Base-by-base conservation (phyloP, 257 asterid species). In the Solanum chiquidenum region DNA sequence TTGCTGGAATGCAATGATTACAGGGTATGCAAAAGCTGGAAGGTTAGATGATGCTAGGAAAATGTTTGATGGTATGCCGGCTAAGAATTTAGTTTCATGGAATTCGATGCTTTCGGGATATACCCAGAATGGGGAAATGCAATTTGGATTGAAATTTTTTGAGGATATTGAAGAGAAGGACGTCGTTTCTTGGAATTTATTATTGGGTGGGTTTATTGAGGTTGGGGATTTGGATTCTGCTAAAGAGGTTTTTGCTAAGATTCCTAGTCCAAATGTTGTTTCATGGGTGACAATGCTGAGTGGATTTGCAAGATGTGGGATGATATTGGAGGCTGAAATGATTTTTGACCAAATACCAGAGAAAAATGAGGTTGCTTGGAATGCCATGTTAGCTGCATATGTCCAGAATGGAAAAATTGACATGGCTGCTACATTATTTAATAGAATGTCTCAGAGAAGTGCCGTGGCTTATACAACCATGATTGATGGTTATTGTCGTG, bases 1-100 rank as follows among this genome's bases (percentile, higher is more conserved):
- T 75, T 91, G 92, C 60, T 92, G 92, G 93, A 93, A 92, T 77
- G 91, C 93, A 7, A 90, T 93, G 95, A 88, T 93, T 71, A 85
- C 91, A 14, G 94, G 93, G 66, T 90, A 90, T 80, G 87, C 89
- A 33, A 91, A 87, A 87, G 77, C 89, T 9, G 89, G 92, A 33
- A 83, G 87, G 84, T 66, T 91, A 82, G 88, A 86, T 86, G 93
- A 87, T 35, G 92, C 89, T 25, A 88, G 89, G 89, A 42, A 87
- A 66, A 11, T 91, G 71, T 91, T 91, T 52, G 90, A 86, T 75
- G 79, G 68, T 46, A 88, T 90, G 91, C 89, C 93, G 0, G 33
- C 13, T 12, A 91, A 87, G 86, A 88, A 90, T 89, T 60, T 87
- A 64, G 91, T 91, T 42, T 91, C 93, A 7, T 88, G 91, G 91